Base-by-base conservation (phyloP, 2,329 filamentous ascomycete species). In the Fusarium oligoseptatum region DNA sequence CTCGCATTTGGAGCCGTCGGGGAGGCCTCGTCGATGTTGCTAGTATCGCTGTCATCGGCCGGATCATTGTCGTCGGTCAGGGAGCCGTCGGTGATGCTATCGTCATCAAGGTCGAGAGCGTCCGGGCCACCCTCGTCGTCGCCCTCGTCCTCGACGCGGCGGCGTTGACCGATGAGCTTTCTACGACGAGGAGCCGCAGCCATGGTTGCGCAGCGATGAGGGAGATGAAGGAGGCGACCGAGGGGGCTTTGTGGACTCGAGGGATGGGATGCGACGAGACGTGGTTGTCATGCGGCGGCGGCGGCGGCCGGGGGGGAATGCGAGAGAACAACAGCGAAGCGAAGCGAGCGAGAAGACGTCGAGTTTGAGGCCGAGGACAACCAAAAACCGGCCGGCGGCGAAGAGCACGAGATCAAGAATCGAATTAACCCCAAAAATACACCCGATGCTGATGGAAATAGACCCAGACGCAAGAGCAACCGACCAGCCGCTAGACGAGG, bases 71-170 rank as follows among this genome's bases (percentile, higher is more conserved):
- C 91, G 70, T 92, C 91, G 80, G 88, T 91, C 76, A 90, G 83
- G 67, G 91, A 92, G 74, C 89, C 91, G 69, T 93, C 91, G 73
- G 88, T 91, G 76, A 91, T 82, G 61, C 91, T 93, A 80, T 93
- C 91, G 76, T 93, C 91, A 76, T 92, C 90, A 43, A 89, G 81
- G 58, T 92, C 90, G 67, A 88, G 83, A 63, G 85, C 84, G 69
- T 90, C 89, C 61, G 83, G 85, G 70, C 86, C 87, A 74, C 85
- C 88, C 74, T 93, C 92, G 75, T 93, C 92, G 78, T 93, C 92
- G 76, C 88, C 92, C 81, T 94, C 92, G 79, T 94, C 92, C 82
- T 92, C 91, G 75, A 91, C 88, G 77, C 92, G 90, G 81, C 92
- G 91, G 79, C 92, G 90, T 77, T 90, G 90, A 81, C 91, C 90